A percentile compares a stretch with the other conserved stretches of the same genome.
Evolutionary conservation across 257 asterid genomes (phyloP).

Genomic region (Linderniella brevidens): DNA sequence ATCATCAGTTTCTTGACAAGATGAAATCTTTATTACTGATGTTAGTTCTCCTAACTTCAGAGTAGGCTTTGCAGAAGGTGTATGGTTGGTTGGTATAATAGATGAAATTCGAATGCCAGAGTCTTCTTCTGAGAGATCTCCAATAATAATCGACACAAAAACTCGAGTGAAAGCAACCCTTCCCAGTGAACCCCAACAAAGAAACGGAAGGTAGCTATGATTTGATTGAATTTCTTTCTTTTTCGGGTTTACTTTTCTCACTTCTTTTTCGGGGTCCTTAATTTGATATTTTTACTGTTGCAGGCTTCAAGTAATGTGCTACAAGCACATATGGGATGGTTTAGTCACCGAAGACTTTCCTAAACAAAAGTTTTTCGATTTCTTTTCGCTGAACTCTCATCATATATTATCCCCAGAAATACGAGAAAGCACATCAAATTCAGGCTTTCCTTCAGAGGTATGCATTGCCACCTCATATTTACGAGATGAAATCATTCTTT

Average conservation of each 20-base stretch:
- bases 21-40: too few species aligned
- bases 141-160: conserved; percentile 68
- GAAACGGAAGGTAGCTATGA: conserved; percentile 65
- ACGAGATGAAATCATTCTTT: conserved; percentile 2
- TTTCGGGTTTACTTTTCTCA: conserved; percentile 2
- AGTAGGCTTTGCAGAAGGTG: conserved; percentile 65
- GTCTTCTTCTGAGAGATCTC: conserved; percentile 28
- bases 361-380: conserved; percentile 36
- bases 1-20: too few species aligned
- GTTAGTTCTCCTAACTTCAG: conserved; percentile 15
- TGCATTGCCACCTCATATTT: conserved; percentile 1
- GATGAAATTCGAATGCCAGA: conserved; percentile 73
- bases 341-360: conserved; percentile 54
- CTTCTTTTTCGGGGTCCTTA: conserved; percentile 3
- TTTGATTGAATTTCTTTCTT: not conserved
- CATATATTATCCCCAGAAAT: conserved; percentile 36
- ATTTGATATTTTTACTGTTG: conserved; percentile 3
- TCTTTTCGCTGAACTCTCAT: conserved; percentile 63
- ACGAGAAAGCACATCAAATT: conserved; percentile 35
- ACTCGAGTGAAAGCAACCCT: conserved; percentile 55
- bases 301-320: conserved; percentile 96
- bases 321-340: conserved; percentile 80
- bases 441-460: conserved; percentile 73
- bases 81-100: conserved; percentile 80
- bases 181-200: conserved; percentile 69